Evolutionary conservation across 2,329 filamentous ascomycete genomes (phyloP).

Genomic region (Microsporum canis): DNA sequence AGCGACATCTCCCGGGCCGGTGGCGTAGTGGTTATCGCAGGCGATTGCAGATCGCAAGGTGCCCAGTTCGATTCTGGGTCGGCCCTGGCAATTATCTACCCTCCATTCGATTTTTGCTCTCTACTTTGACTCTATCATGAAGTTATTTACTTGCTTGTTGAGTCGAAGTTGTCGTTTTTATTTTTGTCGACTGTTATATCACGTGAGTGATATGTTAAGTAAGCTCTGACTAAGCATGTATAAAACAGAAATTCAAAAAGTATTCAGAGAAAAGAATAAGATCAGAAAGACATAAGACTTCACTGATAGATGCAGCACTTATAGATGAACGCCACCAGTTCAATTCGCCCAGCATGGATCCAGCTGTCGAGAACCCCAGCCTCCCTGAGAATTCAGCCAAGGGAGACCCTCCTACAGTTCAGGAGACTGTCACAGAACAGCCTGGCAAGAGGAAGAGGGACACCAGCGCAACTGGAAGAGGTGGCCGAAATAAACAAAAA

Average conservation of each 20-base stretch:
- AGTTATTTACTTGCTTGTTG: no score
- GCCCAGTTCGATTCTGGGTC: slow-evolving; percentile 14
- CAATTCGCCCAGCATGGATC: slow-evolving; percentile 11
- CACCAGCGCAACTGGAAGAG: slow-evolving; percentile 8
- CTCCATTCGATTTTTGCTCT: neutral
- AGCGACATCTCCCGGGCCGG: slow-evolving; percentile 7
- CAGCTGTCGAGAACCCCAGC: slow-evolving; percentile 8
- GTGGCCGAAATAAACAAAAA: slow-evolving; percentile 47
- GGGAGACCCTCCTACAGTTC: neutral
- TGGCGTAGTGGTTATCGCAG: slow-evolving; percentile 15
- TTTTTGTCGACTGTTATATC: no score
- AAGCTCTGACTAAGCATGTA: neutral
- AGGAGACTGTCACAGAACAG: neutral
- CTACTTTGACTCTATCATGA: neutral
- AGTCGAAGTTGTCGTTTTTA: no score
- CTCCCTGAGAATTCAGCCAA: neutral
- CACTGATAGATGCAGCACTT: neutral
- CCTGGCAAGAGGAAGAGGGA: neutral
- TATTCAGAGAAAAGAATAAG: neutral
- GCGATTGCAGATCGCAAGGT: slow-evolving; percentile 16
- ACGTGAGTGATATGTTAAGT: no score
- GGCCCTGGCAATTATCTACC: slow-evolving; percentile 7
- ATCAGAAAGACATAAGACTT: neutral
- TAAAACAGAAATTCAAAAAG: neutral
- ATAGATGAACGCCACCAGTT: neutral